Conservation (phyloP, 2,329 filamentous ascomycete genomes). For the Alternaria sp. region DNA sequence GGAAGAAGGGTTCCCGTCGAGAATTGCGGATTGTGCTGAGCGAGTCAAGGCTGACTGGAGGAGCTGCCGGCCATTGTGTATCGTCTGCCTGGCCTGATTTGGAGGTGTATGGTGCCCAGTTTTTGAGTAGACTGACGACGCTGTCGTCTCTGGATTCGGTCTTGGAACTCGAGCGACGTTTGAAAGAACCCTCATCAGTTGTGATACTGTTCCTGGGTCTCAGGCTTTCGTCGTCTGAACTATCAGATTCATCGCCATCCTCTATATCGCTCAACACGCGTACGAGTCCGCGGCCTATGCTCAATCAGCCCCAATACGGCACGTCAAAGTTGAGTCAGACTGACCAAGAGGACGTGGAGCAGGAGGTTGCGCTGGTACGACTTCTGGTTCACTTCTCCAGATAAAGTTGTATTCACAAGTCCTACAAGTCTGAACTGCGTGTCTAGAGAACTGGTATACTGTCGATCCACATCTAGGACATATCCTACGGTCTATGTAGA, state of each 20-base stretch:
- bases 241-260: not conserved
- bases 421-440: not conserved
- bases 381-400: not conserved
- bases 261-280: not conserved
- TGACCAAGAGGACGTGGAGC: not conserved
- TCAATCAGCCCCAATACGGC: not conserved
- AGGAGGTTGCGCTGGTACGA: not conserved
- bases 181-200: not conserved
- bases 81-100: not conserved
- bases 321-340: not conserved
- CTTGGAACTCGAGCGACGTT: fast-evolving
- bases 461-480: not conserved
- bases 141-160: not conserved
- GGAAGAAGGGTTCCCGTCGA: not conserved
- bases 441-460: not conserved
- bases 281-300: not conserved
- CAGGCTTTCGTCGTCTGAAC: not conserved
- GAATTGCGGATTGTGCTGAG: not conserved
- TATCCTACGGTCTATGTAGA: not conserved
- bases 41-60: not conserved
- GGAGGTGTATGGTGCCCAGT: not conserved
- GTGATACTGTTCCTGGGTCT: not conserved
- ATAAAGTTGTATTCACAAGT: not conserved
- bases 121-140: not conserved
- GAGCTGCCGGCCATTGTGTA: not conserved